Evolutionary conservation across 2,329 filamentous ascomycete species (phyloP), one percentile per base, ranked within the genome.

Genomic region (Hirsutella thompsonii): DNA sequence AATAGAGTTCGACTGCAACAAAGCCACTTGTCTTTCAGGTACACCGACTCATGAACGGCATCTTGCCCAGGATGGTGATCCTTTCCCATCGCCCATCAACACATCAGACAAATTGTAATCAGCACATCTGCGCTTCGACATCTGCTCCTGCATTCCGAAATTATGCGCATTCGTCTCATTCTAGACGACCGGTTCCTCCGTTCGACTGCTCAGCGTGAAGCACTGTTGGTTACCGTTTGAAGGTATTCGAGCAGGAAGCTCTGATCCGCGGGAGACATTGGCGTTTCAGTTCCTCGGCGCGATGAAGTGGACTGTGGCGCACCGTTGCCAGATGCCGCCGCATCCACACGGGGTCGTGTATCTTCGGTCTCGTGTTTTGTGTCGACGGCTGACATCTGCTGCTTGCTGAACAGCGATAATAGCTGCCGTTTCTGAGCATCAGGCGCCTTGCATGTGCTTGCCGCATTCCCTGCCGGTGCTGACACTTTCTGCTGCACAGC

Each of bases 231-330:
- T 3, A 69, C 65, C 20, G 67, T 67, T 47, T 85, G 76, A 51
- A 93, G 62, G 55, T 87, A 92, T 9, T 75, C 81, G 39, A 92
- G 67, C 54, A 93, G 62, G 52, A 92, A 92, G 14, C 70, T 79
- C 54, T 83, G 81, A 49, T 92, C 80, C 0, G 76, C 81, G 0
- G 83, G 74, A 4, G 80, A 82, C 36, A 79, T 76, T 11, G 73
- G 66, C 26, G 68, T 67, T 52, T 72, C 65, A 46, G 68, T 73
- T 16, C 65, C 66, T 10, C 69, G 63, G 33, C 68, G 61, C 30
- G 62, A 63, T 20, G 49, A 56, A 2, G 50, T 43, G 35, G 48
- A 28, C 20, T 28, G 41, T 45, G n/a, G 38, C 42, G 40, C 20
- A 23, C 46, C 61, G 21, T 50, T 54, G 9, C 58, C 59, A 40